Base-by-base conservation (phyloP, 768 basidiomycete species). In the Naganishia antarctica region DNA sequence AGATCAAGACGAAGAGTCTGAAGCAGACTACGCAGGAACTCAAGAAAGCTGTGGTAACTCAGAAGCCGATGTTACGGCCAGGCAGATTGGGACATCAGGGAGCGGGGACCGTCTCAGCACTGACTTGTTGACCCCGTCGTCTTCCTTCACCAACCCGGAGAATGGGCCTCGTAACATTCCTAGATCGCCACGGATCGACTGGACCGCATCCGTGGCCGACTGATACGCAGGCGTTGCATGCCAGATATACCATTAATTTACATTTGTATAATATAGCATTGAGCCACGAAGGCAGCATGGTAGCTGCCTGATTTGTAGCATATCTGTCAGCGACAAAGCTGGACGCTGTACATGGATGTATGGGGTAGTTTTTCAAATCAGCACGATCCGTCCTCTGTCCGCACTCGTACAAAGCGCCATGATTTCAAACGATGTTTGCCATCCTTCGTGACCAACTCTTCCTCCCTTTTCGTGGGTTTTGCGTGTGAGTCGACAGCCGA, bases 131-230 rank as follows among this genome's bases (percentile, higher is more conserved):
- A 57, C 53, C 5, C 18, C 53, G n/a, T 57, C 53, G 23, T 21
- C 53, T 9, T 40, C 53, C 21, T 37, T 40, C 31, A 57, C 13
- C 23, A 37, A 57, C 34, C 18, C 32, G 53, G 37, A 21, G 23
- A 26, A 23, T 18, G 53, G 21, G 9, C 21, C 28, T 23, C 32
- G 53, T 11, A 57, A 57, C 23, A 57, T 57, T 29, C 53, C 53
- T 18, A 57, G 53, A 37, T 57, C 53, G 37, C 53, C 53, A 41
- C 53, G 53, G 8, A 57, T 57, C n/a, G 53, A 57, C 31, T 57
- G 53, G 53, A 40, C 53, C 15, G 32, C 37, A 12, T 23, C 53
- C 12, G 26, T 37, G n/a, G 23, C 7, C 37, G 34, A 37, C 18
- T 57, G 34, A 57, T 57, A 6, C 53, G 32, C n/a, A 1, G 43